A percentile compares a stretch with the other conserved stretches of the same genome.
These are phyloP conservation scores for Lipomyces yamanashiensis DNA, from an alignment of 805 yeast genomes.

Conservation along the genomic window DNA sequence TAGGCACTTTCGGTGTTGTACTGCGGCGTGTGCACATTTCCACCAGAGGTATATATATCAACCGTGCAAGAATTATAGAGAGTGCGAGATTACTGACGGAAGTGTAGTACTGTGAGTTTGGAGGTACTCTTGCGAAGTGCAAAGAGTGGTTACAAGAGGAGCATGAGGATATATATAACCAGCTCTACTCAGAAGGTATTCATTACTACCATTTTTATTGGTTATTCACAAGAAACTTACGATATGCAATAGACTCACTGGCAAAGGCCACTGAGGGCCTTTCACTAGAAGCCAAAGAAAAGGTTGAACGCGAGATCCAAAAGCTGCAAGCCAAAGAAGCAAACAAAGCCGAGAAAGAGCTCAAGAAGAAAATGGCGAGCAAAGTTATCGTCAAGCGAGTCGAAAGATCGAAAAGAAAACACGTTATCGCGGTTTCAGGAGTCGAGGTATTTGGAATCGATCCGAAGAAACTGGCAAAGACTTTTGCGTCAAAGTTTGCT, in stretches of 20 bases:
- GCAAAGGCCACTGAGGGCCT: constrained; percentile 53
- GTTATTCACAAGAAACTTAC: neutral
- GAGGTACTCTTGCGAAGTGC: constrained; percentile 78
- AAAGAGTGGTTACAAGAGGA: constrained; percentile 75
- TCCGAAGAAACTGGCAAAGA: constrained; percentile 86
- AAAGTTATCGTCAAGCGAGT: constrained; percentile 83
- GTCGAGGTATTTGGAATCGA: constrained; percentile 87
- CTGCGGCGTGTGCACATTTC: constrained; percentile 40
- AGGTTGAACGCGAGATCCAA: constrained; percentile 78
- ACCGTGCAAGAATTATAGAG: neutral
- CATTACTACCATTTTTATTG: neutral
- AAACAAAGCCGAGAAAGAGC: constrained; percentile 80
- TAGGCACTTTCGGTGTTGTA: constrained; percentile 32
- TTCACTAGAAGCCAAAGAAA: constrained; percentile 79
- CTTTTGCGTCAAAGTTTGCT: constrained; percentile 91
- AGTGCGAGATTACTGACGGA: neutral
- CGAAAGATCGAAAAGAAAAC: constrained; percentile 87
- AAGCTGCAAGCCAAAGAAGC: constrained; percentile 71
- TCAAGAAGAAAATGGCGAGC: constrained; percentile 75
- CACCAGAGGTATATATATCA: constrained; percentile 33
- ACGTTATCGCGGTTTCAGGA: constrained; percentile 83
- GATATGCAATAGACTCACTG: constrained; percentile 48
- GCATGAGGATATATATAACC: constrained; percentile 59
- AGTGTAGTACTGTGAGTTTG: constrained; percentile 80
- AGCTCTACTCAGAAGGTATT: constrained; percentile 59